Evolutionary conservation across 129 eudicot genomes (phyloP).

Genomic region (Artemisia annua): DNA sequence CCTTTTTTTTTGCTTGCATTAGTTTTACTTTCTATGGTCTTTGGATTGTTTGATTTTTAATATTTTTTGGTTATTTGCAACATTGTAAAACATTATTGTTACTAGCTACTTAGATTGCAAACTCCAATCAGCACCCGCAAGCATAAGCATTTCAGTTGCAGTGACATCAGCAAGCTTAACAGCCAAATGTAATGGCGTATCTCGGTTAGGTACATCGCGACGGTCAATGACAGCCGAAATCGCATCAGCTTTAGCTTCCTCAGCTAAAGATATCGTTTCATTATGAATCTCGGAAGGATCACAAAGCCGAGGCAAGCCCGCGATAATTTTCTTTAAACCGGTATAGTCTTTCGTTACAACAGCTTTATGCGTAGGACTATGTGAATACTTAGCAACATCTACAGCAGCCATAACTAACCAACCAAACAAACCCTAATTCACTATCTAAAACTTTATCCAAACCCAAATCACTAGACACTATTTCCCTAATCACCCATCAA

Average conservation of each 20-base stretch:
- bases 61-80: too few species aligned
- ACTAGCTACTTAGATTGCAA: slow-evolving; percentile 36
- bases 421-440: slow-evolving; percentile 27
- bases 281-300: slow-evolving; percentile 67
- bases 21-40: too few species aligned
- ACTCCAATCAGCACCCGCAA: slow-evolving; percentile 93
- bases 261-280: slow-evolving; percentile 62
- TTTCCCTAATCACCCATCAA: slow-evolving; percentile 14
- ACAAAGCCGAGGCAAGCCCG: slow-evolving; percentile 56
- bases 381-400: slow-evolving; percentile 61
- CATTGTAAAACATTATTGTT: too few species aligned
- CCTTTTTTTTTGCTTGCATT: too few species aligned
- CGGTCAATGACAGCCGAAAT: slow-evolving; percentile 70
- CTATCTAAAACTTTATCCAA: too few species aligned
- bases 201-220: slow-evolving; percentile 77
- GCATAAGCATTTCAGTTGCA: slow-evolving; percentile 79
- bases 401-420: slow-evolving; percentile 49
- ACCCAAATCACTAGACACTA: too few species aligned
- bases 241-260: slow-evolving; percentile 80
- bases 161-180: slow-evolving; percentile 72
- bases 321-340: slow-evolving; percentile 52
- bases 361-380: slow-evolving; percentile 70
- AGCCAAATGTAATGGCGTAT: slow-evolving; percentile 76
- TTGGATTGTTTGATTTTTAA: too few species aligned
- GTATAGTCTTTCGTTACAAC: slow-evolving; percentile 62